Evolutionary conservation across 169 alveolate species (phyloP).

Genomic region (Eimeria necatrix): DNA sequence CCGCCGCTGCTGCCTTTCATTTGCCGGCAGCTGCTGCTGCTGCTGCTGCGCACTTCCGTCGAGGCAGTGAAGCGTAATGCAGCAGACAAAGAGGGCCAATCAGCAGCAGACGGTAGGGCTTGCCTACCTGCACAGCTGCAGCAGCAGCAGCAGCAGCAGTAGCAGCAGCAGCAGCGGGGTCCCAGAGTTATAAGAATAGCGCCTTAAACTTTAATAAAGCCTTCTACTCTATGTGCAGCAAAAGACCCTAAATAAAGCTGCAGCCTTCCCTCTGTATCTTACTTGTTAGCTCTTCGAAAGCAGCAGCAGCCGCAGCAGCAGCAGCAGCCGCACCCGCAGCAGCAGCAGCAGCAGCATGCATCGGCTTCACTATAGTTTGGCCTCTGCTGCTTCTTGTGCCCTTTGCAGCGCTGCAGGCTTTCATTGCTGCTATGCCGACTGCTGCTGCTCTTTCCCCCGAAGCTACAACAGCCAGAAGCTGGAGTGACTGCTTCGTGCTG

Average conservation of each 20-base stretch:
- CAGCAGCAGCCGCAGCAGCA: conserved; percentile 12
- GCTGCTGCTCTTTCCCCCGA: conserved; percentile 52
- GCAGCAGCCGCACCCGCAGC: conserved; percentile 14
- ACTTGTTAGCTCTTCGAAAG: too few relatives aligned
- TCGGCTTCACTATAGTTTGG: neutral
- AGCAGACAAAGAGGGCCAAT: conserved; percentile 26
- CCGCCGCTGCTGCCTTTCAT: conserved; percentile 53
- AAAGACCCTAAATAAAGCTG: too few relatives aligned
- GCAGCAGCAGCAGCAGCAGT: neutral
- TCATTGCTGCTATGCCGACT: conserved; percentile 30
- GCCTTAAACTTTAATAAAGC: too few relatives aligned
- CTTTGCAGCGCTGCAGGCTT: conserved; percentile 26
- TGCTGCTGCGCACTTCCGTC: neutral
- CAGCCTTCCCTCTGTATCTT: too few relatives aligned
- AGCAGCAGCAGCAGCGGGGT: conserved; percentile 25
- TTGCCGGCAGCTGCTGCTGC: conserved; percentile 50
- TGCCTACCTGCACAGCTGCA: neutral
- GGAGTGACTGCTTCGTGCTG: conserved; percentile 69
- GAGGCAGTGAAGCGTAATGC: conserved; percentile 56
- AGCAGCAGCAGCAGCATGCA: neutral
- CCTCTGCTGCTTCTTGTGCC: neutral
- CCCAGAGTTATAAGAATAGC: too few relatives aligned
- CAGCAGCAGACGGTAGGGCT: conserved; percentile 33
- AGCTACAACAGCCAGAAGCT: neutral
- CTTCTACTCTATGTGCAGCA: too few relatives aligned